Evolutionary conservation across 2,329 filamentous ascomycete species (phyloP), one percentile per base, ranked within the genome.

Genomic region (Fusarium hainanense): DNA sequence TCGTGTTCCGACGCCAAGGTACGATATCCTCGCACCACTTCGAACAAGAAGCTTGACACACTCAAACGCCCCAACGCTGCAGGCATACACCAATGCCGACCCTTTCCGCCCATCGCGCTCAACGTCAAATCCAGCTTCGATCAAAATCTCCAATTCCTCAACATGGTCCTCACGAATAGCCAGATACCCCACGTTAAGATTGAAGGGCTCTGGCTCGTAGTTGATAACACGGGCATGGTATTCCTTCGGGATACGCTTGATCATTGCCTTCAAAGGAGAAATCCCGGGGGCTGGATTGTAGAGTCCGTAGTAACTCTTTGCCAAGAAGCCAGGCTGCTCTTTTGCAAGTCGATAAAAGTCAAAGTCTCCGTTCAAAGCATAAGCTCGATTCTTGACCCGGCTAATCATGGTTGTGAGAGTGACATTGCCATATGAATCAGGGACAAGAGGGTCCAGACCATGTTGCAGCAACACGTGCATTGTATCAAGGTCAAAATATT

Each of bases 11-110:
- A 20, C 59, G 4, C 43, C 18, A 8, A 56, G 23, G 11, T 75
- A 75, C 9, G 64, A 44, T 8, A 73, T 51, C 9, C 54, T 59
- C 13, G 73, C 73, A 4, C 71, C 71, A 7, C 27, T 25, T 3
- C 55, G 64, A 7, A 75, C 59, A 13, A 75, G 68, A 7, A 65
- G 7, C 42, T 75, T 68, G 61, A 74, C 73, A 10, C 58, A 60
- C 3, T 47, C 27, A 2, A 61, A 41, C 2, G 61, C 59, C 0
- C 70, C 73, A 4, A 73, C 57, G 6, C 37, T 42, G 20, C 60
- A 63, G 14, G 73, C 73, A 47, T 62, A 69, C 71, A 75, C 74
- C 51, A 75, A 51, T 1, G 65, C 60, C 7, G 73, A 71, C 4
- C 73, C 73, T 2, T 54, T 54, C 4, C 58, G 67, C 37, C 63